Percentiles rank a stretch among this genome's conserved stretches.
phyloP scores from a whole-genome alignment of 805 yeast genomes.

The Saccharomycopsis microspora region DNA sequence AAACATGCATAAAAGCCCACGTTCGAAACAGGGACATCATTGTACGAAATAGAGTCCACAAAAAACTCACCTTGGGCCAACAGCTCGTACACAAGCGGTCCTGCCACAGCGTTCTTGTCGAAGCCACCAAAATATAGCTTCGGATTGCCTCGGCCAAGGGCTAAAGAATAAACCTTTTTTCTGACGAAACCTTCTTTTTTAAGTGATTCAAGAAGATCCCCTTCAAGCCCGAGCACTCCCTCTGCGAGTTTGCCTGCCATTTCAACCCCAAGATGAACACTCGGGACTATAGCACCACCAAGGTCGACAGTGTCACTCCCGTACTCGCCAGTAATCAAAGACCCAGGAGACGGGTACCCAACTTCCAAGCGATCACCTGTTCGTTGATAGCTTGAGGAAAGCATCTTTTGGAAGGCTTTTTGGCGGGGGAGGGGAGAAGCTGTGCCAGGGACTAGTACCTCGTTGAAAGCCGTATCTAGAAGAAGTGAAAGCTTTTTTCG shows the following conservation, averaged over 20 bases:
- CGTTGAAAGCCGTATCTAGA: not conserved
- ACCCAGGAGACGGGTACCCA: not conserved
- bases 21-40: not conserved
- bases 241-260: not conserved
- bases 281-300: not conserved
- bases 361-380: not conserved
- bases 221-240: constrained; percentile 1
- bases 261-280: not conserved
- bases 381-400: not conserved
- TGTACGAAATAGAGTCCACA: not conserved
- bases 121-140: not conserved
- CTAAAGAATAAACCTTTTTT: not conserved
- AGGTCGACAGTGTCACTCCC: not conserved
- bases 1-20: not conserved
- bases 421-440: not conserved
- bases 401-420: not conserved
- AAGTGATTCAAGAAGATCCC: not conserved
- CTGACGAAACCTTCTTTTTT: not conserved
- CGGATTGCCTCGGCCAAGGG: not conserved
- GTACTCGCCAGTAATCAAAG: not conserved
- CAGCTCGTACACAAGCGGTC: not conserved
- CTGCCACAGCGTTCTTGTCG: not conserved
- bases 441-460: constrained; percentile 1
- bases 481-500: not conserved
- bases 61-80: not conserved